These are phyloP conservation scores for Oidium heveae DNA, from an alignment of 2,329 filamentous ascomycete species.

Conservation along the genomic window DNA sequence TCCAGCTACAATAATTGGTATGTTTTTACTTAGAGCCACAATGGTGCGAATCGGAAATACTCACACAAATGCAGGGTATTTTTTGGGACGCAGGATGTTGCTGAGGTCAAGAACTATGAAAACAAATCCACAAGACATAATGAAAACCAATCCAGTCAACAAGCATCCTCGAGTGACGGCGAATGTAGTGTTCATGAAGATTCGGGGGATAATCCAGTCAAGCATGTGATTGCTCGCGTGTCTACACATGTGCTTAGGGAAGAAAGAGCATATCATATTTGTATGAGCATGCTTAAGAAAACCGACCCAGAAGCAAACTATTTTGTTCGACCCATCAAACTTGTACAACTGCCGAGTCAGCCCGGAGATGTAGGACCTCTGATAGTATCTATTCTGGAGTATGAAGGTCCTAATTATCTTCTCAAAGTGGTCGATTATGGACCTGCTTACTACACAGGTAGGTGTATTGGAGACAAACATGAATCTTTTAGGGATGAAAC, in stretches of 20 bases:
- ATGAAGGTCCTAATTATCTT: constrained; percentile 50
- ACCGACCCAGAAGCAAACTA: constrained; percentile 50
- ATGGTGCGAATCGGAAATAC: not conserved
- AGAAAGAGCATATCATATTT: constrained; percentile 67
- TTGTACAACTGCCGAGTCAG: constrained; percentile 43
- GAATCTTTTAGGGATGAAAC: constrained; percentile 12
- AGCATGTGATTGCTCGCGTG: constrained; percentile 46
- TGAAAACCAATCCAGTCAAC: not conserved
- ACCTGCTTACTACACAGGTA: constrained; percentile 39
- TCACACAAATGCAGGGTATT: constrained; percentile 27
- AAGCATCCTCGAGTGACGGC: constrained; percentile 3
- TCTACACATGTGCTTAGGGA: constrained; percentile 62
- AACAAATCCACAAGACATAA: not conserved
- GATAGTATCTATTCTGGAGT: constrained; percentile 57
- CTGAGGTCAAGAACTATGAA: not conserved
- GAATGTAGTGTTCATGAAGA: constrained; percentile 1
- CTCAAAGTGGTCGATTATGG: constrained; percentile 49
- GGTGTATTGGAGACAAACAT: constrained; percentile 23
- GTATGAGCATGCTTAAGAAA: constrained; percentile 42
- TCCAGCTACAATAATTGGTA: constrained; percentile 74
- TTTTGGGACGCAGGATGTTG: constrained; percentile 25
- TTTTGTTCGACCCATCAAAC: constrained; percentile 57
- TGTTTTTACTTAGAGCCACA: constrained; percentile 5
- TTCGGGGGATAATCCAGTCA: not conserved
- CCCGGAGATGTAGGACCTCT: constrained; percentile 43